A percentile compares a stretch with the other conserved stretches of the same genome.
Evolutionary conservation across 148 eudicot genomes (phyloP).

Genomic region (Rhododendron kiyosumense): DNA sequence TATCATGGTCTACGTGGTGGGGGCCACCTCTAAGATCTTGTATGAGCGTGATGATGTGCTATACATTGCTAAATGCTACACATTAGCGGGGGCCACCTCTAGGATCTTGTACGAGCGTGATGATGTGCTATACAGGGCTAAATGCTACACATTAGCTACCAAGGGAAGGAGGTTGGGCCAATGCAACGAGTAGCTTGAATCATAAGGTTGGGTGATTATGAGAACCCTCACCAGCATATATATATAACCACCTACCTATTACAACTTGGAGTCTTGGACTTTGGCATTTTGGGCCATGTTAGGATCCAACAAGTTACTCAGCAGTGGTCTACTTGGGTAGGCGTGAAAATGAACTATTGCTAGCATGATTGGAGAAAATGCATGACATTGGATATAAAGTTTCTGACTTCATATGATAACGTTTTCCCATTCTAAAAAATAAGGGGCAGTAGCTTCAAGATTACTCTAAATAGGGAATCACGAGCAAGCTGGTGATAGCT

Average conservation of each 20-base stretch:
- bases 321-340: neutral
- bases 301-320: neutral
- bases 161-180: neutral
- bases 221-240: neutral
- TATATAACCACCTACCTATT: neutral
- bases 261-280: neutral
- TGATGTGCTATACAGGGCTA: neutral
- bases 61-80: neutral
- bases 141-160: neutral
- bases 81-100: neutral
- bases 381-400: neutral
- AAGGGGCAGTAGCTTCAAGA: neutral
- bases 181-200: neutral
- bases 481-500: neutral
- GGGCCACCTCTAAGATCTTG: neutral
- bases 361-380: neutral
- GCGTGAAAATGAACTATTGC: neutral
- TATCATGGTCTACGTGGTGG: neutral
- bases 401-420: neutral
- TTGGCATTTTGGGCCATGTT: neutral
- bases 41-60: neutral
- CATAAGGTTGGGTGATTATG: neutral
- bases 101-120: neutral
- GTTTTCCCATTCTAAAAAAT: neutral
- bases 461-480: neutral